Conservation (phyloP, 495 filamentous ascomycete genomes). For the Hypomontagnella monticulosa region DNA sequence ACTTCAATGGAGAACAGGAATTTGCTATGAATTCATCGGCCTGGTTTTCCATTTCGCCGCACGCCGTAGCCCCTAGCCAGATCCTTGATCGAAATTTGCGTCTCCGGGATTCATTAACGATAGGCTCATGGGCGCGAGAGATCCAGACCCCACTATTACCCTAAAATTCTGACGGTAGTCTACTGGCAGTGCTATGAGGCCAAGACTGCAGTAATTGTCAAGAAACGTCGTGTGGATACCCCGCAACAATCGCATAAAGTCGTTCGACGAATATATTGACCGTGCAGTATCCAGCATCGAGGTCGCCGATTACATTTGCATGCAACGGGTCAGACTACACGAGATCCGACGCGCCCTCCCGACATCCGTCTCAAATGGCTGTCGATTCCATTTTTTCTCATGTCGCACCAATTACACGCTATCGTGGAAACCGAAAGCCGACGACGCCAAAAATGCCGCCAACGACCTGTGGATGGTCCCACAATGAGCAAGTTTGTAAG, state of each 20-base stretch:
- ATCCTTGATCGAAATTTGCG: not conserved
- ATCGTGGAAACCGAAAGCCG: constrained; percentile 12
- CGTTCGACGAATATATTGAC: not conserved
- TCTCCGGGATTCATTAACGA: not conserved
- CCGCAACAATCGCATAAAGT: constrained; percentile 11
- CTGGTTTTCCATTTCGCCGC: not conserved
- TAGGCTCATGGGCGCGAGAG: constrained; percentile 4
- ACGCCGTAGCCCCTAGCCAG: not conserved
- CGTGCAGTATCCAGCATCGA: not conserved
- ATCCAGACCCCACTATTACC: not conserved
- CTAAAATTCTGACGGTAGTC: constrained; percentile 4
- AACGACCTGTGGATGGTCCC: constrained; percentile 6
- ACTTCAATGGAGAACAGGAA: constrained; percentile 2
- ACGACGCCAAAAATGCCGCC: constrained; percentile 2
- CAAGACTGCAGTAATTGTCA: not conserved
- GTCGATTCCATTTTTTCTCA: constrained; percentile 6
- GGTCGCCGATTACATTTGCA: constrained; percentile 36
- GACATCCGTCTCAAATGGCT: not conserved
- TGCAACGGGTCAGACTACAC: constrained; percentile 1
- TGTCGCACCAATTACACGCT: constrained; percentile 4
- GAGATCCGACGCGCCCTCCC: not conserved
- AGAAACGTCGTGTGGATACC: constrained; percentile 1
- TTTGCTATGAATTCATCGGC: constrained; percentile 16
- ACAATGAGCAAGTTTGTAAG: constrained; percentile 31
- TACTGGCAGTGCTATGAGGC: constrained; percentile 4